Evolutionary conservation across 1,284 basidiomycete genomes (phyloP).

Genomic region (Ceratobasidium sp.): DNA sequence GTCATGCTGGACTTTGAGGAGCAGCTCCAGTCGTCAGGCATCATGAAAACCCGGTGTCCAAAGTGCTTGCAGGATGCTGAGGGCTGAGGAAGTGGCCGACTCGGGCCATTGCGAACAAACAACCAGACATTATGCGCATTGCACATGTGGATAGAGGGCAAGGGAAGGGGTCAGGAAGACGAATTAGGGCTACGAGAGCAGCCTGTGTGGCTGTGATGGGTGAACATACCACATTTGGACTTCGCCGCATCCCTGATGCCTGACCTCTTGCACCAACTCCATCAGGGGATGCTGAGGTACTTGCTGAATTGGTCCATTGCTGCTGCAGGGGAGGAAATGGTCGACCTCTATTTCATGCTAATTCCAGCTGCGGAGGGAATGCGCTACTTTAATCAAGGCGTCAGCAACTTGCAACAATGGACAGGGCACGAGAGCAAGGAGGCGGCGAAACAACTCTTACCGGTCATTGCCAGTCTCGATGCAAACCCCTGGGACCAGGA

Average conservation of each 20-base stretch:
- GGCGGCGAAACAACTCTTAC: constrained; percentile 2
- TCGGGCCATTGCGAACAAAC: neutral
- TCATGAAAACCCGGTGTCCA: neutral
- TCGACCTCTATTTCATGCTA: neutral
- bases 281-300: neutral
- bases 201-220: too few species aligned
- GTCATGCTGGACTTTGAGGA: constrained; percentile 11
- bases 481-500: neutral
- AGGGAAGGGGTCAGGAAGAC: too few species aligned
- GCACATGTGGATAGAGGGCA: neutral
- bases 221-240: too few species aligned
- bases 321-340: neutral
- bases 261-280: neutral
- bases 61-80: neutral
- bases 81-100: neutral
- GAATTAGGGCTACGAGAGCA: neutral
- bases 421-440: constrained; percentile 51
- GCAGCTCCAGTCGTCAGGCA: neutral
- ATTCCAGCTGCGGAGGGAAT: constrained; percentile 1
- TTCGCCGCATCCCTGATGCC: neutral
- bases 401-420: neutral
- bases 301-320: neutral
- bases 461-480: neutral
- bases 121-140: constrained; percentile 4
- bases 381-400: constrained; percentile 6